Evolutionary conservation across 768 basidiomycete genomes (phyloP).

Genomic region (Clavaria fumosa): DNA sequence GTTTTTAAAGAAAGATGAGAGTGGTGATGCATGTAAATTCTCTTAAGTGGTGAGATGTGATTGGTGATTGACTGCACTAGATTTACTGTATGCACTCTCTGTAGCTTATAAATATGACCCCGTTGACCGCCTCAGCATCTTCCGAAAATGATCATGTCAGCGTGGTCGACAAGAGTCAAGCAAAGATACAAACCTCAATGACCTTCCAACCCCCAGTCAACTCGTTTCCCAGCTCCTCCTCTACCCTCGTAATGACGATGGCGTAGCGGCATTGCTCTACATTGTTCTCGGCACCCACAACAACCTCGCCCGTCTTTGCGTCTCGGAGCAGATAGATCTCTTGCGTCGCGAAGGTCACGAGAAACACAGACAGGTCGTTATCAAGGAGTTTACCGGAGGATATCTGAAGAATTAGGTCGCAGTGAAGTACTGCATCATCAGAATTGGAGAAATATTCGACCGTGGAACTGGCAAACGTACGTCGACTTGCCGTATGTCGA

Average conservation of each 20-base stretch:
- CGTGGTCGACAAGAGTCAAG: neutral
- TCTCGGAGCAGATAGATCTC: conserved; percentile 88
- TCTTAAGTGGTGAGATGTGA: too few species aligned
- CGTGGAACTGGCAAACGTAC: too few species aligned
- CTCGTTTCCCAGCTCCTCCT: conserved; percentile 80
- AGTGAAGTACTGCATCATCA: neutral
- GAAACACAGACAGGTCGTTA: conserved; percentile 77
- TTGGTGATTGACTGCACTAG: too few species aligned
- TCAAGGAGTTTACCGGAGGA: conserved; percentile 82
- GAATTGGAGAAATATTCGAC: conserved; percentile 1
- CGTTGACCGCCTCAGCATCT: conserved; percentile 20
- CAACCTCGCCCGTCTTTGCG: conserved; percentile 73
- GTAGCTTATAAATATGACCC: conserved; percentile 20
- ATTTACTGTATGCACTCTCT: too few species aligned
- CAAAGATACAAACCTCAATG: conserved; percentile 53
- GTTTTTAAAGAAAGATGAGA: too few species aligned
- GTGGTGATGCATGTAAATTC: too few species aligned
- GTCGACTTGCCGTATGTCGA: conserved; percentile 96
- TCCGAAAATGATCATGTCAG: neutral
- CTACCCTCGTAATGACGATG: conserved; percentile 77
- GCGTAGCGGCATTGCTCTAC: conserved; percentile 93
- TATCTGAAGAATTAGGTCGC: conserved; percentile 30
- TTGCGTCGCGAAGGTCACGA: conserved; percentile 86
- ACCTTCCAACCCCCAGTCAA: conserved; percentile 98
- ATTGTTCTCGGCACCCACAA: conserved; percentile 74